Evolutionary conservation across 768 basidiomycete genomes (phyloP).

Genomic region (Lactifluus pinguis): DNA sequence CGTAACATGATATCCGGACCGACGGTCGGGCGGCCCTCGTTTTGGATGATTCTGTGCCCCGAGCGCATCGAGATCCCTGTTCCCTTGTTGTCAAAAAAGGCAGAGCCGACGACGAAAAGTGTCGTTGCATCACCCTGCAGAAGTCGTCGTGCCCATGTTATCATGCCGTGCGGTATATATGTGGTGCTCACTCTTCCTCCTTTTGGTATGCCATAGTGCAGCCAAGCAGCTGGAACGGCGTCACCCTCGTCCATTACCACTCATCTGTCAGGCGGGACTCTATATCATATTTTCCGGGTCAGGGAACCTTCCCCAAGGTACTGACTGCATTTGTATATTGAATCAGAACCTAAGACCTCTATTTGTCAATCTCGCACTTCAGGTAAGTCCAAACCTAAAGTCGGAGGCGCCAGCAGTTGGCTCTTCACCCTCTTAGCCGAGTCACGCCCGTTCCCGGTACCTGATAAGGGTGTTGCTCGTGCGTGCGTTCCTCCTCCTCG

Average conservation of each 20-base stretch:
- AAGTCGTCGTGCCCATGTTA: no score
- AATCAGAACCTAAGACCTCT: neutral
- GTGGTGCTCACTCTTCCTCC: neutral
- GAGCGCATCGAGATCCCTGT: neutral
- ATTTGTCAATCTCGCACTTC: neutral
- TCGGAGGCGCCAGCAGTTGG: neutral
- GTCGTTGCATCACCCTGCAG: neutral
- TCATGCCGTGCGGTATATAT: neutral
- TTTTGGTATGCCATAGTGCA: neutral
- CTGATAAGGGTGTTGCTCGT: neutral
- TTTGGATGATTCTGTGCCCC: neutral
- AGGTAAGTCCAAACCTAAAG: neutral
- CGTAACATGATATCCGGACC: neutral
- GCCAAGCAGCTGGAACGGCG: neutral
- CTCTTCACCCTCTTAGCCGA: neutral
- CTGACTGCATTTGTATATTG: neutral
- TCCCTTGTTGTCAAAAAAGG: neutral
- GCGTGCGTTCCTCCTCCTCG: neutral
- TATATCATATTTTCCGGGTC: neutral
- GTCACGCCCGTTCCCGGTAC: neutral
- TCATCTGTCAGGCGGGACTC: neutral
- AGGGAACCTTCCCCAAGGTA: neutral
- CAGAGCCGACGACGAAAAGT: neutral
- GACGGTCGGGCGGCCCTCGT: neutral
- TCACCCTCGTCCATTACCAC: neutral